Evolutionary conservation across 2,329 filamentous ascomycete genomes (phyloP), one percentile per base, ranked within the genome.

Genomic region (Polytolypa hystricis): DNA sequence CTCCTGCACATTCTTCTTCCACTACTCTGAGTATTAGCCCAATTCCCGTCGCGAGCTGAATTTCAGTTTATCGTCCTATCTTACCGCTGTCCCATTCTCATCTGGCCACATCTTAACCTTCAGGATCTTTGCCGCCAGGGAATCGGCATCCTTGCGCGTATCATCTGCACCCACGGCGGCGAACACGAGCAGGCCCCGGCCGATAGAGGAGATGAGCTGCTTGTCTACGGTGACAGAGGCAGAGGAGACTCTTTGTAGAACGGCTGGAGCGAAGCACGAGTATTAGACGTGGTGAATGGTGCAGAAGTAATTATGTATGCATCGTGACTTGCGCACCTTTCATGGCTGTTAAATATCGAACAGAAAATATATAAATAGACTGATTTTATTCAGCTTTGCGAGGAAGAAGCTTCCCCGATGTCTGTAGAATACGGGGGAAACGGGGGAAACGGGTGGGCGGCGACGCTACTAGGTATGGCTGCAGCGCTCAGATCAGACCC

Each of bases 151-250:
- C 56, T 87, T 93, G 48, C 81, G 73, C 2, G 85, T 93, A 55
- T 98, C 91, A 37, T 87, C 81, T 27, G 85, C 87, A 20, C 82
- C 86, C 29, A 98, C 78, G 17, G 87, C 91, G 15, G 89, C 89
- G 56, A 98, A 81, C 20, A 96, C 85, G 5, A 98, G 70, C 29
- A 98, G 65, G 19, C 91, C 91, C 60, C 81, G 84, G 41, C 85
- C 84, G 51, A 98, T 96, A 3, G 81, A 83, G 1, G 91, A 96
- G 30, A 98, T 74, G 19, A 94, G 66, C 56, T 93, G 73, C 54
- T 84, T 81, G 55, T 98, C 87, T 35, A 98, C 89, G 1, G 86
- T 91, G 50, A 98, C 91, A 5, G 89, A 95, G 42, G 89, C 89
- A 29, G 87, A 96, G 42, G 94, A 77, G 35, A 98, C 91, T 47